Conservation (phyloP, 352 stramenopile species). For the Phytophthora tubulina region DNA sequence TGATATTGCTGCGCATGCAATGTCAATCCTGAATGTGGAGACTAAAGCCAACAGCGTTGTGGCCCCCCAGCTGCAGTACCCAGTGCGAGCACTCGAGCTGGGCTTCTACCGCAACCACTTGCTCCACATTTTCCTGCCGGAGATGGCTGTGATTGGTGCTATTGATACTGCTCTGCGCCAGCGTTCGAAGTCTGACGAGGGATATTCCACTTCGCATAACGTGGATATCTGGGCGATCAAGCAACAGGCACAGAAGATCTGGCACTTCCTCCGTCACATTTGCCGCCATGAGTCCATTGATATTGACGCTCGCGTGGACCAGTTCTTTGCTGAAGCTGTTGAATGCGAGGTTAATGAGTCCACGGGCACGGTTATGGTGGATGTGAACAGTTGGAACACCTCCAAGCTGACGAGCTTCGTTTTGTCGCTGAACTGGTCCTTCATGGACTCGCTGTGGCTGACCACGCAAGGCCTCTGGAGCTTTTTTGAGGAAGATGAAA, state of each 20-base stretch:
- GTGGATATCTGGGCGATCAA: slow-evolving; percentile 49
- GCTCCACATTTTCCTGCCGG: slow-evolving; percentile 79
- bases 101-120: slow-evolving; percentile 91
- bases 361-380: slow-evolving; percentile 37
- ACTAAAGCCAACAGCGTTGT: slow-evolving; percentile 55
- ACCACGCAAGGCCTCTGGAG: slow-evolving; percentile 60
- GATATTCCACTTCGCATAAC: slow-evolving; percentile 2
- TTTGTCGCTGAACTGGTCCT: slow-evolving; percentile 77
- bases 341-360: slow-evolving; percentile 36
- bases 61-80: slow-evolving; percentile 61
- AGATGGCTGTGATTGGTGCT: slow-evolving; percentile 76
- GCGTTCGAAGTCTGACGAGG: slow-evolving; percentile 14
- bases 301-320: slow-evolving; percentile 45
- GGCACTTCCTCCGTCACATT: slow-evolving; percentile 73
- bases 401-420: slow-evolving; percentile 66
- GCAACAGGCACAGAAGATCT: slow-evolving; percentile 58
- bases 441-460: slow-evolving; percentile 82
- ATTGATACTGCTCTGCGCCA: slow-evolving; percentile 55
- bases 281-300: slow-evolving; percentile 68
- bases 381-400: slow-evolving; percentile 46
- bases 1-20: slow-evolving; percentile 63
- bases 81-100: slow-evolving; percentile 75
- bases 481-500: slow-evolving; percentile 30
- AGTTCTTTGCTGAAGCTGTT: slow-evolving; percentile 41
- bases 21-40: slow-evolving; percentile 69